Evolutionary conservation across 2,329 filamentous ascomycete genomes (phyloP).

Genomic region (Helotiales sp.): DNA sequence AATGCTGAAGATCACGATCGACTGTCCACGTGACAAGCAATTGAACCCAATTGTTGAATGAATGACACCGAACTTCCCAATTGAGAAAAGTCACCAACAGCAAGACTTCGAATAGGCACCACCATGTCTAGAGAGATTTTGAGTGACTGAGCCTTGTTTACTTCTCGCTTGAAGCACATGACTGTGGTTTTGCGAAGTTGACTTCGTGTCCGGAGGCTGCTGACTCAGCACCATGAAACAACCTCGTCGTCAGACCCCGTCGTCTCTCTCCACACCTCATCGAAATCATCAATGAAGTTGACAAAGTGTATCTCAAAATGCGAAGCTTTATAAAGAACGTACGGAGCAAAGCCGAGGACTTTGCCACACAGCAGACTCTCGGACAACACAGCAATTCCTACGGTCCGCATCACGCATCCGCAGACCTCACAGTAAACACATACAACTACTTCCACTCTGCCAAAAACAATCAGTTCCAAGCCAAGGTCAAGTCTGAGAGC

Average conservation of each 20-base stretch:
- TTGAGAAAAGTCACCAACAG: too few relatives aligned
- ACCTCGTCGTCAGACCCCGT: neutral
- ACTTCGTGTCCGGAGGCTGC: neutral
- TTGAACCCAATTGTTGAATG: too few relatives aligned
- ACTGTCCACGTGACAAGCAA: too few relatives aligned
- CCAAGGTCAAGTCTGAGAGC: slow-evolving; percentile 14
- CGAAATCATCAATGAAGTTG: neutral
- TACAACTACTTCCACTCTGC: slow-evolving; percentile 13
- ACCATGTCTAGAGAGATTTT: too few relatives aligned
- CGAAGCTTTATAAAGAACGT: neutral
- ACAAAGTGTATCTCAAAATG: neutral
- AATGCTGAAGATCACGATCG: too few relatives aligned
- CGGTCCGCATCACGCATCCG: neutral
- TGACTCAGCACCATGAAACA: neutral
- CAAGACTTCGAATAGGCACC: too few relatives aligned
- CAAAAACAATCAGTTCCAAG: slow-evolving; percentile 16
- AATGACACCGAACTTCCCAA: too few relatives aligned
- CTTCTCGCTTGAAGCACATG: too few relatives aligned
- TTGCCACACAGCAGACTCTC: neutral
- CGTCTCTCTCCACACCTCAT: neutral
- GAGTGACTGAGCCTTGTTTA: too few relatives aligned
- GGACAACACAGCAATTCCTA: neutral
- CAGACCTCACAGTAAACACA: neutral
- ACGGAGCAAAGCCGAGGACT: neutral
- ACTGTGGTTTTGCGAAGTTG: too few relatives aligned